Base-by-base conservation (phyloP, 768 basidiomycete species). In the Leccinum sublutescens region DNA sequence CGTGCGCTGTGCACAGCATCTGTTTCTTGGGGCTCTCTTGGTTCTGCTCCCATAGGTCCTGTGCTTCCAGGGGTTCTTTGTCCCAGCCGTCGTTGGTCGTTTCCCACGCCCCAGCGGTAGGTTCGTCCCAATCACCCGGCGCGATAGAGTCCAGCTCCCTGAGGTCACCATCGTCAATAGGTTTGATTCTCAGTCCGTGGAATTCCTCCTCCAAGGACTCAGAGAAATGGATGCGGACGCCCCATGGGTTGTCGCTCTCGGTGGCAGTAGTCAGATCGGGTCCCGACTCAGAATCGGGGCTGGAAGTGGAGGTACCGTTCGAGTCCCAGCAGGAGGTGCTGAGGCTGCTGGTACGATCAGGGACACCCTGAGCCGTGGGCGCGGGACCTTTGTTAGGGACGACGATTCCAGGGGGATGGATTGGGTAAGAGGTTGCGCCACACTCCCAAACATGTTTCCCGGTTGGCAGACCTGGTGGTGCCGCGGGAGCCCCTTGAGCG, bases 1-100 rank as follows among this genome's bases (percentile, higher is more conserved):
- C 73, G 50, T 78, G 77, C 29, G 68, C 72, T 1, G 57, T 61
- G 60, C 76, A 77, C 51, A 68, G 29, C 5, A 60, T 40, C 51
- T 62, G 64, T 47, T 59, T 56, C 38, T 57, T 56, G 17, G 27
- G 49, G 11, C 48, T 9, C 29, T 59, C 50, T 55, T 61, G 55
- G 25, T 43, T 31, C 55, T 66, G 38, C 8, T 65, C 51, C 72
- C 68, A 74, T 5, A 52, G 61, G 27, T 59, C 55, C 53, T 66
- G 66, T 31, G 66, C 75, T 53, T 72, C 72, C 48, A 56, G 2
- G 5, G 43, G 50, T 6, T 55, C 60, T 7, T 68, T 54, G 29
- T 61, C 63, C 71, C 71, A 72, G 1, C 27, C 27, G 1, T 40
- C 21, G 0, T 23, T 48, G 1, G 50, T 47, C 2, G 33, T 29